A percentile compares a stretch with the other conserved stretches of the same genome.
These are phyloP conservation scores for Fusarium robinianum DNA, from an alignment of 2,329 filamentous ascomycete genomes.

Conservation along the genomic window DNA sequence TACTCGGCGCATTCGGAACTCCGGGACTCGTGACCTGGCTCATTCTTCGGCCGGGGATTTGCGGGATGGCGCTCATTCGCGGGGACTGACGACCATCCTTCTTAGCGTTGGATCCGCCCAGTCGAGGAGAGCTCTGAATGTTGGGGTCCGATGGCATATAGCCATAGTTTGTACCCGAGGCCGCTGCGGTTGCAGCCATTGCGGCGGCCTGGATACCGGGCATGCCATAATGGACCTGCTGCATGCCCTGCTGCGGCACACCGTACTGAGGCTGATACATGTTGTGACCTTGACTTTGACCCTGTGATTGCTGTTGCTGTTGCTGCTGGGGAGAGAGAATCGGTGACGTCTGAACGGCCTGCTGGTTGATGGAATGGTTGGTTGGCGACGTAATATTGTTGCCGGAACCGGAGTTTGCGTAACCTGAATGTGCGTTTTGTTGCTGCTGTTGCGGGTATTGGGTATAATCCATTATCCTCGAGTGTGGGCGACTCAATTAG, in stretches of 20 bases:
- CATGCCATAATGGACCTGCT: conserved; percentile 69
- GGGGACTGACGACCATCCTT: conserved; percentile 76
- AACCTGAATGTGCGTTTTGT: conserved; percentile 68
- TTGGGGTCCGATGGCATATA: conserved; percentile 73
- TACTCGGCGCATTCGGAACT: conserved; percentile 72
- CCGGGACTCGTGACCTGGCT: conserved; percentile 78
- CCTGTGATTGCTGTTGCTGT: too few species aligned
- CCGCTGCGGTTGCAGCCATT: conserved; percentile 89
- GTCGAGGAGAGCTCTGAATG: conserved; percentile 75
- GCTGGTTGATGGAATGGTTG: conserved; percentile 69
- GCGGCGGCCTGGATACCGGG: conserved; percentile 85
- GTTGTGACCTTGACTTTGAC: conserved; percentile 69
- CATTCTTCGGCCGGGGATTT: conserved; percentile 69
- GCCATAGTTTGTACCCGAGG: conserved; percentile 78
- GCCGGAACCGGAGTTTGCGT: conserved; percentile 60
- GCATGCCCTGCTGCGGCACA: conserved; percentile 74
- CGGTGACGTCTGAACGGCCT: conserved; percentile 74
- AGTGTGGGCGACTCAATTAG: conserved; percentile 37
- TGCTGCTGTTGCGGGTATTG: conserved; percentile 66
- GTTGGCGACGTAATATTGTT: conserved; percentile 74
- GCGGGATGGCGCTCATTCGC: conserved; percentile 66
- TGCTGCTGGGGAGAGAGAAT: conserved; percentile 80
- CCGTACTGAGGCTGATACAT: conserved; percentile 81
- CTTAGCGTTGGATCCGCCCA: conserved; percentile 75
- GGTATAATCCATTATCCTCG: conserved; percentile 73